Percentiles rank a stretch among this genome's conserved stretches.
These are phyloP conservation scores for Arctium minus DNA, from an alignment of 129 eudicot genomes.

Conservation along the genomic window DNA sequence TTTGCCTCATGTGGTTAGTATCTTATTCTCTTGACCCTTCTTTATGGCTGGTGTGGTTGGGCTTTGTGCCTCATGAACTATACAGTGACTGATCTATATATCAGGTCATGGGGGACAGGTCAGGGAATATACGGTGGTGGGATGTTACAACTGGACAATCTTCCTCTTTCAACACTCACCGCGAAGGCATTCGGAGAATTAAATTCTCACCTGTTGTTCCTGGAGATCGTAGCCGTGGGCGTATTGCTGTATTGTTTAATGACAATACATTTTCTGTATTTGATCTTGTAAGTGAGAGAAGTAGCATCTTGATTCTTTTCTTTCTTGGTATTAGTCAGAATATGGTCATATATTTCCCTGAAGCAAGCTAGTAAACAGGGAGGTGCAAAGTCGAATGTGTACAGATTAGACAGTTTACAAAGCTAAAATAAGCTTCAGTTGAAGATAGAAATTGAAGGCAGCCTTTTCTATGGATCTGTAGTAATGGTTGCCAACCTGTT, in stretches of 20 bases:
- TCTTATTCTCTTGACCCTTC: not conserved
- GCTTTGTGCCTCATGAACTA: slow-evolving; percentile 15
- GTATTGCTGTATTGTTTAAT: slow-evolving; percentile 83
- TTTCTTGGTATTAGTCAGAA: slow-evolving; percentile 4
- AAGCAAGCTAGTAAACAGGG: not conserved
- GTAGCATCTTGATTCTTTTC: slow-evolving; percentile 6
- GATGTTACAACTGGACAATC: slow-evolving; percentile 97
- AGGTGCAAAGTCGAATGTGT: not conserved
- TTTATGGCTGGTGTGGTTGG: not conserved
- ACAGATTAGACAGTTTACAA: not conserved
- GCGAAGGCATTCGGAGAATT: slow-evolving; percentile 94
- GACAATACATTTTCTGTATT: slow-evolving; percentile 92
- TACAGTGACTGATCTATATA: slow-evolving; percentile 24
- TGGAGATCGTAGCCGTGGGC: slow-evolving; percentile 98
- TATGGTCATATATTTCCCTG: not conserved
- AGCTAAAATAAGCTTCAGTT: not conserved
- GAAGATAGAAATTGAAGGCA: not conserved
- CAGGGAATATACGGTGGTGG: slow-evolving; percentile 99
- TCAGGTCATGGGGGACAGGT: slow-evolving; percentile 98
- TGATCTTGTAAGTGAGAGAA: slow-evolving; percentile 81
- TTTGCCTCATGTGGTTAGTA: slow-evolving; percentile 93
- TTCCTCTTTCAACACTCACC: slow-evolving; percentile 95
- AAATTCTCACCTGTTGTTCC: slow-evolving; percentile 98
- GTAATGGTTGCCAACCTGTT: not conserved
- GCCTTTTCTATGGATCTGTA: not conserved